Evolutionary conservation across 306 rosid genomes (phyloP), one percentile per base, ranked within the genome.

Genomic region (Cajanus cajan): DNA sequence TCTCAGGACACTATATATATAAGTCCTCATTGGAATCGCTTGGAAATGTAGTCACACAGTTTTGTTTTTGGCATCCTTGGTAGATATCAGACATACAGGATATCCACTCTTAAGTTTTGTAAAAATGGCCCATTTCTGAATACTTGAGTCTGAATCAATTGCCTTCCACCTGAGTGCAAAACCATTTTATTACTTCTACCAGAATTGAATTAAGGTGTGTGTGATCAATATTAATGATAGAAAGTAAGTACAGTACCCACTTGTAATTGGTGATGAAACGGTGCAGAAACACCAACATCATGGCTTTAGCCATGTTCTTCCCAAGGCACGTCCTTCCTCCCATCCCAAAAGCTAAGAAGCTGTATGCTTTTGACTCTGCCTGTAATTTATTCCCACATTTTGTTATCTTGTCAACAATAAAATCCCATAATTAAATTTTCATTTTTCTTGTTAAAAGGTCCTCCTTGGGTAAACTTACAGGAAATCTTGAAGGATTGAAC

Each of bases 291-390:
- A 95, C 92, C 8, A 91, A 79, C 94, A 91, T 91, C 98, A 95
- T 91, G 73, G 91, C 86, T 78, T 89, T 88, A 58, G 98, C 98
- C 91, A 91, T 83, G 88, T 87, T 88, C 89, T 86, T 90, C 77
- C 98, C 98, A 0, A 92, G 88, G 63, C 98, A 95, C 12, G 88
- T 85, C 85, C 98, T 95, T 75, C 91, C 91, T 84, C 98, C 98
- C 89, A 91, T 83, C 15, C 98, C 98, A 89, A 95, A 92, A 8
- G 96, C 97, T 73, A 93, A 69, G 88, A 95, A 92, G 86, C 91
- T 85, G 85, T 88, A 84, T 11, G 91, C 78, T 68, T 80, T 94
- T 75, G 89, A 75, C 19, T 89, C 92, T 14, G 54, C 92, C 97
- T 89, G 84, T 31, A 63, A 82, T 54, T 67, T 47, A 44, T 14